Evolutionary conservation across 2,329 filamentous ascomycete genomes (phyloP).

Genomic region (Aspergillus sp.): DNA sequence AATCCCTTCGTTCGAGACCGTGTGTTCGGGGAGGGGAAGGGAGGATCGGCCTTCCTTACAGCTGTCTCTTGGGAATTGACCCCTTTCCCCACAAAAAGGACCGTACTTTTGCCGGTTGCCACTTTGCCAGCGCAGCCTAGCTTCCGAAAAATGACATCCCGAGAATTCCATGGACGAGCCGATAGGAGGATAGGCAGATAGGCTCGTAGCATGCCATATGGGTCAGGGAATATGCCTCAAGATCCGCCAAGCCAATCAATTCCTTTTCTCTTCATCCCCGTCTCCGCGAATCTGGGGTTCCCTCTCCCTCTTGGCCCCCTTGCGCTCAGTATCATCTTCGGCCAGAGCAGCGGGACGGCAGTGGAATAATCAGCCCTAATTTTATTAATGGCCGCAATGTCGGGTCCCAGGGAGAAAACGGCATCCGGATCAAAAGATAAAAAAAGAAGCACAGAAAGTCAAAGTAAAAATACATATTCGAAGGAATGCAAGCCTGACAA

Average conservation of each 20-base stretch:
- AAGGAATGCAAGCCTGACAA: not conserved
- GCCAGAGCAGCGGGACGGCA: not conserved
- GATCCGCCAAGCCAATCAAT: not conserved
- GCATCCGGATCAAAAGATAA: not conserved
- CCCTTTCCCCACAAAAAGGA: not conserved
- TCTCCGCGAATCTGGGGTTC: not conserved
- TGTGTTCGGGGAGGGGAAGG: not conserved
- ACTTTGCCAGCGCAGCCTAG: not conserved
- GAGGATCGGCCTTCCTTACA: not conserved
- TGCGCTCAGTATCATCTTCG: not conserved
- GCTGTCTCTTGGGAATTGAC: not conserved
- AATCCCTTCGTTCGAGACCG: not conserved
- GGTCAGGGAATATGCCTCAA: slow-evolving; percentile 4
- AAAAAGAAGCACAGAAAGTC: not conserved
- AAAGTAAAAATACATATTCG: not conserved
- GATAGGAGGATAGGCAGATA: slow-evolving; percentile 2
- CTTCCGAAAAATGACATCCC: slow-evolving; percentile 17
- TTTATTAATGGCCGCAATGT: not conserved
- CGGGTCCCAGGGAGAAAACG: not conserved
- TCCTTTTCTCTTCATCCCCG: slow-evolving; percentile 1
- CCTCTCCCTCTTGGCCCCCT: not conserved
- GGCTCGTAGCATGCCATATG: slow-evolving; percentile 10
- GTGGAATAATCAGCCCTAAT: not conserved
- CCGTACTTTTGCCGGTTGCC: slow-evolving; percentile 10
- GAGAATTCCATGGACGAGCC: slow-evolving; percentile 1